phyloP scores from a whole-genome alignment of 371 early-diverging fungal genomes.

The Mortierella sp. region DNA sequence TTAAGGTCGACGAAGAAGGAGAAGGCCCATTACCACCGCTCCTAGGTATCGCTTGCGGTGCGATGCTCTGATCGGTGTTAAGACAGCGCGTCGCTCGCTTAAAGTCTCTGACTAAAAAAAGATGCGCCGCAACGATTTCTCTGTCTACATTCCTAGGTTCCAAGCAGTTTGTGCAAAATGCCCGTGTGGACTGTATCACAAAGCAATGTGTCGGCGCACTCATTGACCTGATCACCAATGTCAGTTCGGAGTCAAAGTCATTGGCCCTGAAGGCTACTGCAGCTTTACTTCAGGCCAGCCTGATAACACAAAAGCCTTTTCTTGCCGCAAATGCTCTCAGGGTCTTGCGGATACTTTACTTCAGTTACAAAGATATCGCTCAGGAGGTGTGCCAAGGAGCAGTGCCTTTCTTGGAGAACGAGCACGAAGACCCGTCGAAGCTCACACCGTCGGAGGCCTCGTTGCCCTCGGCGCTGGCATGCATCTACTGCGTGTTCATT shows the following conservation, averaged over 20 bases:
- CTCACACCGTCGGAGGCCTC: slow-evolving; percentile 10
- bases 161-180: slow-evolving; percentile 2
- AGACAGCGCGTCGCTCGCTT: too few species aligned
- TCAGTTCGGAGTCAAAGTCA: neutral
- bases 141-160: slow-evolving; percentile 17
- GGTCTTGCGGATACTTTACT: slow-evolving; percentile 17
- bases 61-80: too few species aligned
- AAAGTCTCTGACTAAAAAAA: too few species aligned
- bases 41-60: too few species aligned
- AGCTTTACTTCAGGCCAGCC: slow-evolving; percentile 12
- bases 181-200: slow-evolving; percentile 6
- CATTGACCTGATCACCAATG: slow-evolving; percentile 1
- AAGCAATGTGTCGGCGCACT: slow-evolving; percentile 13
- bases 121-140: too few species aligned
- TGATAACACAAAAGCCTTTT: slow-evolving; percentile 25
- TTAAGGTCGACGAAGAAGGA: slow-evolving; percentile 27
- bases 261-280: slow-evolving; percentile 17
- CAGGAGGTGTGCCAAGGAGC: slow-evolving; percentile 12
- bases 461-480: slow-evolving; percentile 27
- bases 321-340: slow-evolving; percentile 30
- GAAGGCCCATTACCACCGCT: slow-evolving; percentile 15
- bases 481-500: slow-evolving; percentile 28
- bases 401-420: slow-evolving; percentile 29
- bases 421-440: slow-evolving; percentile 12
- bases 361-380: slow-evolving; percentile 17